These are phyloP conservation scores for Elsinoe australis DNA, from an alignment of 2,329 filamentous ascomycete species.

Conservation along the genomic window DNA sequence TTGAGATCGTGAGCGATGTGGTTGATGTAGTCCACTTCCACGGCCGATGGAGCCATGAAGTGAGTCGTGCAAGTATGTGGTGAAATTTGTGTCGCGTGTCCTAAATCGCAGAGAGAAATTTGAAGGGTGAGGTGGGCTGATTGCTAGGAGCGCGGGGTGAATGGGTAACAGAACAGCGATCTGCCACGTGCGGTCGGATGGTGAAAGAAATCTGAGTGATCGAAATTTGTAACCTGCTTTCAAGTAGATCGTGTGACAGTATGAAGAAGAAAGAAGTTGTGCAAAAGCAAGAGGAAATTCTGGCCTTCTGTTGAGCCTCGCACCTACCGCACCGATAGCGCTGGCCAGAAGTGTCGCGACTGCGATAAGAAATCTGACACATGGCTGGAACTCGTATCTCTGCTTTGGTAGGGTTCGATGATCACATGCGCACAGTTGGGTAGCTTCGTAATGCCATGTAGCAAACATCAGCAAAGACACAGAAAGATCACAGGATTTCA, in stretches of 20 bases:
- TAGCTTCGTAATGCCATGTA: neutral
- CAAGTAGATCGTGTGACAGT: neutral
- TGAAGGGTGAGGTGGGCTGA: slow-evolving; percentile 9
- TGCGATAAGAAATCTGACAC: slow-evolving; percentile 15
- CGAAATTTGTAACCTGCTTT: slow-evolving; percentile 4
- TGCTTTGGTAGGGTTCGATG: neutral
- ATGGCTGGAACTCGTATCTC: slow-evolving; percentile 7
- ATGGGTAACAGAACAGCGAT: neutral
- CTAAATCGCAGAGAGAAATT: neutral
- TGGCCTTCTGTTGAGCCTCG: slow-evolving; percentile 9
- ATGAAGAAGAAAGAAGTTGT: neutral
- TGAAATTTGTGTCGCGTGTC: slow-evolving; percentile 12
- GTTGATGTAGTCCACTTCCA: slow-evolving; percentile 27
- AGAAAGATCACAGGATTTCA: slow-evolving; percentile 8
- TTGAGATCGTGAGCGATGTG: slow-evolving; percentile 23
- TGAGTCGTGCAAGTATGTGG: slow-evolving; percentile 5
- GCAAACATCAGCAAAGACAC: neutral
- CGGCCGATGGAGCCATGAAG: slow-evolving; percentile 27
- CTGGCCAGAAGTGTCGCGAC: no score
- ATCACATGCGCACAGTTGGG: neutral
- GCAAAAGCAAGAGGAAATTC: neutral
- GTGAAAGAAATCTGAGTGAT: slow-evolving; percentile 2
- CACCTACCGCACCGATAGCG: slow-evolving; percentile 14
- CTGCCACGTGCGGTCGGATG: slow-evolving; percentile 9
- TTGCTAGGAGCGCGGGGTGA: neutral